Conservation (phyloP, 2,329 filamentous ascomycete genomes). For the Diaporthe longicolla region DNA sequence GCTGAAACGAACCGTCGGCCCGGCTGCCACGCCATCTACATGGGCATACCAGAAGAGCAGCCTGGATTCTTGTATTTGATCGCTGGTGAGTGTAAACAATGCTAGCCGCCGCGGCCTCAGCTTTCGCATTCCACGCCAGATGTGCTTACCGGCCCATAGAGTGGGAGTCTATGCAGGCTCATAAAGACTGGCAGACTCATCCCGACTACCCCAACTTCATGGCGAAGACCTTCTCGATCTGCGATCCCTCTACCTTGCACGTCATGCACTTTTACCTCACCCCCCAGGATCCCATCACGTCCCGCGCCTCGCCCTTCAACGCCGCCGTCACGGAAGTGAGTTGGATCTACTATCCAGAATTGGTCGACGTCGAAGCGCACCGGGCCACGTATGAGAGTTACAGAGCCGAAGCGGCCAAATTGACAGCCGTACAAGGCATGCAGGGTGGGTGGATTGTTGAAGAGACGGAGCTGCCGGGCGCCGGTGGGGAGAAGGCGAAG, state of each 20-base stretch:
- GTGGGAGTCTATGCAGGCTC: slow-evolving; percentile 6
- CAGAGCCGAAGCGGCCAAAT: neutral
- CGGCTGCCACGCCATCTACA: neutral
- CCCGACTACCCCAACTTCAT: neutral
- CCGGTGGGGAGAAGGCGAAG: neutral
- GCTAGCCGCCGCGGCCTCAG: neutral
- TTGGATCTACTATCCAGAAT: neutral
- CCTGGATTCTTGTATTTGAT: neutral
- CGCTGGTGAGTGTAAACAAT: neutral
- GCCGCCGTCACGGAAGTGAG: neutral
- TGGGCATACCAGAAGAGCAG: slow-evolving; percentile 1
- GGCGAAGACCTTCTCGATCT: neutral
- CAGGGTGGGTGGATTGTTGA: neutral
- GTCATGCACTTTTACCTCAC: neutral
- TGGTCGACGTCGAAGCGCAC: neutral
- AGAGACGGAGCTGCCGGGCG: neutral
- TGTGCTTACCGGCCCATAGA: neutral
- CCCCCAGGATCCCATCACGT: neutral
- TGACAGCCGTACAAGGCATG: neutral
- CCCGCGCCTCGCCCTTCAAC: slow-evolving; percentile 4
- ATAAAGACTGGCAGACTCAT: slow-evolving; percentile 5
- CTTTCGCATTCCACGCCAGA: neutral
- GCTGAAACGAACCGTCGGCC: neutral
- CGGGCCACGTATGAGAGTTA: neutral
- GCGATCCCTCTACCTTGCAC: neutral